A percentile compares a stretch with the other conserved stretches of the same genome.
Evolutionary conservation across 495 filamentous ascomycete genomes (phyloP).

Genomic region (Podospora anserina): DNA sequence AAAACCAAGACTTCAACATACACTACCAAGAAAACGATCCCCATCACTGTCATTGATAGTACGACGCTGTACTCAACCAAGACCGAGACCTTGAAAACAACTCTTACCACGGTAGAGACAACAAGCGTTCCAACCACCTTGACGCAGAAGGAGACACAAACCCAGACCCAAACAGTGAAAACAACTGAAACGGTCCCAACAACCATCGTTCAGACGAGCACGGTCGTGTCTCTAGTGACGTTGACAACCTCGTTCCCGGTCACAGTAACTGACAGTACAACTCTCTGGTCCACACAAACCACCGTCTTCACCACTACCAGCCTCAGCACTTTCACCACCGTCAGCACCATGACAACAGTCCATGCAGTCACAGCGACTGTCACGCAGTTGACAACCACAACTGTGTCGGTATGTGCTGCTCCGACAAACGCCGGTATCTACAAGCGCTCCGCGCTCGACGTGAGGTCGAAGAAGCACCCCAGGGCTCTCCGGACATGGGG

Average conservation of each 20-base stretch:
- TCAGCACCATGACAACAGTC: slow-evolving; percentile 28
- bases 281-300: slow-evolving; percentile 25
- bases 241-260: slow-evolving; percentile 26
- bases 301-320: slow-evolving; percentile 26
- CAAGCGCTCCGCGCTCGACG: slow-evolving; percentile 11
- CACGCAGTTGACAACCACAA: slow-evolving; percentile 31
- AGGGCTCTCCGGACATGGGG: slow-evolving; percentile 52
- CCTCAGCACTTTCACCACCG: slow-evolving; percentile 26
- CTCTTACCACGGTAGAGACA: neutral
- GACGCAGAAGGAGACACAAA: neutral
- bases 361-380: slow-evolving; percentile 21
- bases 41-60: slow-evolving; percentile 27
- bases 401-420: slow-evolving; percentile 33
- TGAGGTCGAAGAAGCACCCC: slow-evolving; percentile 13
- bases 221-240: slow-evolving; percentile 19
- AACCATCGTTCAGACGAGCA: slow-evolving; percentile 17
- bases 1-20: slow-evolving; percentile 14
- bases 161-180: slow-evolving; percentile 11
- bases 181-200: slow-evolving; percentile 20
- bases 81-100: slow-evolving; percentile 11
- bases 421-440: slow-evolving; percentile 23
- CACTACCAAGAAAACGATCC: slow-evolving; percentile 21
- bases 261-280: slow-evolving; percentile 31
- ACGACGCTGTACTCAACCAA: slow-evolving; percentile 28
- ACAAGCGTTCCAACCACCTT: slow-evolving; percentile 1